Conservation (phyloP, 1,139 yeast genomes). For the Kodamaea arcana region DNA sequence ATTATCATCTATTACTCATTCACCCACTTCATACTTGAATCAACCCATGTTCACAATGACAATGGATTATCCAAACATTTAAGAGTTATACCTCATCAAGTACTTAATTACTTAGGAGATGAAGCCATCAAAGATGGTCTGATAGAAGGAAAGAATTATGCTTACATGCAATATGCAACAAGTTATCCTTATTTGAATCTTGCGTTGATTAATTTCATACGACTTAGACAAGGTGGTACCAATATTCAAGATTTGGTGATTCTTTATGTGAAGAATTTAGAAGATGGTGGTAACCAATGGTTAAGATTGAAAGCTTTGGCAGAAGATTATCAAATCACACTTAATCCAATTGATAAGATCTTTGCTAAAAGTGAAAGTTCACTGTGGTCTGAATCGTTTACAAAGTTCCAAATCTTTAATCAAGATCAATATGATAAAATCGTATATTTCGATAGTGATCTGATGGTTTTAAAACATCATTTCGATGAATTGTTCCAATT, state of each 20-base stretch:
- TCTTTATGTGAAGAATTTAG: slow-evolving; percentile 20
- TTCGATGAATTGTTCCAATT: slow-evolving; percentile 33
- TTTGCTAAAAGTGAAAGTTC: slow-evolving; percentile 16
- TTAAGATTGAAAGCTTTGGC: slow-evolving; percentile 8
- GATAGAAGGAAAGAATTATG: slow-evolving; percentile 13
- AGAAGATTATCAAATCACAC: slow-evolving; percentile 11
- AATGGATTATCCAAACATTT: slow-evolving; percentile 15
- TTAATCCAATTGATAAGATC: slow-evolving; percentile 20
- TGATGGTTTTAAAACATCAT: slow-evolving; percentile 26
- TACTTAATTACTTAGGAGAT: slow-evolving; percentile 14
- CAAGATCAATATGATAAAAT: slow-evolving; percentile 40
- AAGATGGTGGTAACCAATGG: slow-evolving; percentile 10
- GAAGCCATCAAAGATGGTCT: neutral
- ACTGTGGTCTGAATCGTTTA: slow-evolving; percentile 50
- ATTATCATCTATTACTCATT: slow-evolving; percentile 20
- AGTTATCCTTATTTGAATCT: slow-evolving; percentile 28
- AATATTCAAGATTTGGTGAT: slow-evolving; percentile 24
- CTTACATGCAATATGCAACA: slow-evolving; percentile 39
- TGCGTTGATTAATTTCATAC: slow-evolving; percentile 29
- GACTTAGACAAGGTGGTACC: slow-evolving; percentile 19
- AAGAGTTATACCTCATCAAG: slow-evolving; percentile 22
- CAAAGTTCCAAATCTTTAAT: slow-evolving; percentile 51
- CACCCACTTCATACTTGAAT: slow-evolving; percentile 11
- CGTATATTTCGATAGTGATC: slow-evolving; percentile 43
- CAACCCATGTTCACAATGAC: slow-evolving; percentile 11